phyloP scores from a whole-genome alignment of 768 basidiomycete species.

The Suillus subluteus region DNA sequence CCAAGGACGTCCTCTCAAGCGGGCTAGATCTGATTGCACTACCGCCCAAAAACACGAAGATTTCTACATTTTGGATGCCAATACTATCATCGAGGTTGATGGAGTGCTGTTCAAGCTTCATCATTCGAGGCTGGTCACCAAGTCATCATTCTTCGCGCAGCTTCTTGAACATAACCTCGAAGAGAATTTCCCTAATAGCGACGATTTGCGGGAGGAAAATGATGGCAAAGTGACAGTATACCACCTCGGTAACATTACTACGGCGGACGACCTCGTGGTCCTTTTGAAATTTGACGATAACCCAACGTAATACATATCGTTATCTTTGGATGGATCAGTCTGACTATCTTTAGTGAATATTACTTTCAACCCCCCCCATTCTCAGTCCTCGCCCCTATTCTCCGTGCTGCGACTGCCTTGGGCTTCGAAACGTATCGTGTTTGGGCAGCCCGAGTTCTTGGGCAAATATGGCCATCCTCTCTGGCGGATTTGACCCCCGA shows the following conservation, averaged over 20 bases:
- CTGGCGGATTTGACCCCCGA: conserved; percentile 20
- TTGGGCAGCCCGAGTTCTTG: conserved; percentile 33
- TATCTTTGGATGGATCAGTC: not conserved
- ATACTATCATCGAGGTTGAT: conserved; percentile 37
- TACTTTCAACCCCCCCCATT: conserved; percentile 33
- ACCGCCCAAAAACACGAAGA: conserved; percentile 15
- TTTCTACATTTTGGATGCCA: conserved; percentile 41
- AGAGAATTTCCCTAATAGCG: not conserved
- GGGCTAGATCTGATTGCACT: not conserved
- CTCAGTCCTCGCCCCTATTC: conserved; percentile 32
- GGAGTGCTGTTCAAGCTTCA: conserved; percentile 39
- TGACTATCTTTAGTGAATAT: conserved; percentile 26
- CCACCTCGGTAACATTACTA: conserved; percentile 5
- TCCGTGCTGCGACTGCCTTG: conserved; percentile 40
- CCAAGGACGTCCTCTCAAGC: not conserved
- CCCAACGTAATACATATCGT: not conserved
- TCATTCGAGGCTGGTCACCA: conserved; percentile 33
- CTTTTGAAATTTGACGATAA: conserved; percentile 11
- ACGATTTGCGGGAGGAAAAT: conserved; percentile 2
- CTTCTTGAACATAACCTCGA: conserved; percentile 21
- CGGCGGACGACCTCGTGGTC: conserved; percentile 1
- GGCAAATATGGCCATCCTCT: conserved; percentile 32
- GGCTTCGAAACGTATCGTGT: conserved; percentile 31
- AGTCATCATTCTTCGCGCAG: conserved; percentile 38
- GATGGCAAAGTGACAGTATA: conserved; percentile 2